phyloP scores from a whole-genome alignment of 176 grass and related monocot species.

The Musa beccarii region DNA sequence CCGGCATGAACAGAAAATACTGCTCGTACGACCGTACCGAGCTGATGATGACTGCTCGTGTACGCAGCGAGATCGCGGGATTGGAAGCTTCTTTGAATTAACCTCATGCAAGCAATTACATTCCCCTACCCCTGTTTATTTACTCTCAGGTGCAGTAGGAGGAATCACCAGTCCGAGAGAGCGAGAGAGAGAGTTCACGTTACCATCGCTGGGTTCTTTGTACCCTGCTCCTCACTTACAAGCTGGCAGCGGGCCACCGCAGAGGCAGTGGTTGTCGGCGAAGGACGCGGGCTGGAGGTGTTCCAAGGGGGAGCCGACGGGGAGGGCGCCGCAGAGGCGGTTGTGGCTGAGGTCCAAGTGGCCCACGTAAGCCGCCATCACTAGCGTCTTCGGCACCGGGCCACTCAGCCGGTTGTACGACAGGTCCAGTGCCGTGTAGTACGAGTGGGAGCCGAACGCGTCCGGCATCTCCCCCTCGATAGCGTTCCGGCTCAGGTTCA shows the following conservation, averaged over 20 bases:
- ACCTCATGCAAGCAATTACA: too few species aligned
- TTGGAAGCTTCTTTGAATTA: too few species aligned
- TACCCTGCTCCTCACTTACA: not conserved
- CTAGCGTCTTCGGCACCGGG: constrained; percentile 3
- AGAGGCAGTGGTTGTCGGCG: constrained; percentile 19
- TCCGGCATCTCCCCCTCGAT: constrained; percentile 36
- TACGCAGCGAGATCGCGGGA: too few species aligned
- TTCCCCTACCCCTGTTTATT: too few species aligned
- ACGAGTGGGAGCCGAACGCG: constrained; percentile 13
- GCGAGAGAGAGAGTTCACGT: too few species aligned
- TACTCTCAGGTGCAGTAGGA: too few species aligned
- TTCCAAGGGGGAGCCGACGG: constrained; percentile 15
- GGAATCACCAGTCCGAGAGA: too few species aligned
- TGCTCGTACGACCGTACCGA: too few species aligned
- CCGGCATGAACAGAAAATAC: too few species aligned
- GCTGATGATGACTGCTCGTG: too few species aligned
- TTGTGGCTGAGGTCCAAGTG: constrained; percentile 21
- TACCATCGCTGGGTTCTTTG: too few species aligned
- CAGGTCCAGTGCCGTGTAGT: constrained; percentile 16
- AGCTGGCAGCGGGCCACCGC: constrained; percentile 11
- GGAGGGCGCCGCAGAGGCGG: constrained; percentile 14
- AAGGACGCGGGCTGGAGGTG: constrained; percentile 15
- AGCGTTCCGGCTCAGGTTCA: constrained; percentile 84
- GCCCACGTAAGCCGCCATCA: constrained; percentile 5
- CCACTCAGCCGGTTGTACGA: constrained; percentile 9